Base-by-base conservation (phyloP, 225 moss, liverwort and hornwort genomes). In the Physcomitrellopsis africana region DNA sequence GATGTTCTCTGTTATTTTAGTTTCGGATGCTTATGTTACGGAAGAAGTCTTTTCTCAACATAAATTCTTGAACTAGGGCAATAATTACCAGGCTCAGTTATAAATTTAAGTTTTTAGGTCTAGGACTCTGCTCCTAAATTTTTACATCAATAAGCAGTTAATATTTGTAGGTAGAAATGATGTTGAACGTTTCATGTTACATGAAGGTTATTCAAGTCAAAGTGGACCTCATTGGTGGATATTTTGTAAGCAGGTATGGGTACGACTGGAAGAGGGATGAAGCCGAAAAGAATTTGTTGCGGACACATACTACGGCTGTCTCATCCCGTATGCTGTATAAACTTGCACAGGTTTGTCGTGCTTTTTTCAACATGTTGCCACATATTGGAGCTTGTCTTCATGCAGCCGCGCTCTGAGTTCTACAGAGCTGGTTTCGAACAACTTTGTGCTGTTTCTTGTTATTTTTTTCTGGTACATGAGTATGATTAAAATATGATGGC, bases 251-350 rank as follows among this genome's bases (percentile, higher is more conserved):
- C 84, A 94, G 94, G 57, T 94, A 97, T 80, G 91, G 91, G 65
- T 97, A 93, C 52, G 86, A 94, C 37, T 97, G 97, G 97, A 94
- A 93, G 73, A 89, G 97, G 47, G 91, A 92, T 20, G 93, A 97
- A 76, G 91, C 94, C 23, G 93, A 97, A 60, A 94, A 97, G 85
- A 97, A 94, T 53, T 84, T 97, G 59, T 78, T 97, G 72, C 94
- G 94, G 22, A 97, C 94, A 20, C 97, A 97, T 70, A 97, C 93
- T 17, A 94, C 91, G 42, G 97, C 91, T 47, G 93, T 97, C 58
- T 97, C 94, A 15, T 94, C 94, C 19, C 84, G 91, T 26, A 97
- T 97, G 97, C 94, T 97, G 3, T 97, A 97, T 59, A 81, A 94
- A 61, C 90, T 94, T 75, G 96, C 92, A 0, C 87, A 90, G 85